Percentiles rank a stretch among this genome's conserved stretches.
Conservation (phyloP, 441 rosid genomes). For the Daphne laureola region DNA sequence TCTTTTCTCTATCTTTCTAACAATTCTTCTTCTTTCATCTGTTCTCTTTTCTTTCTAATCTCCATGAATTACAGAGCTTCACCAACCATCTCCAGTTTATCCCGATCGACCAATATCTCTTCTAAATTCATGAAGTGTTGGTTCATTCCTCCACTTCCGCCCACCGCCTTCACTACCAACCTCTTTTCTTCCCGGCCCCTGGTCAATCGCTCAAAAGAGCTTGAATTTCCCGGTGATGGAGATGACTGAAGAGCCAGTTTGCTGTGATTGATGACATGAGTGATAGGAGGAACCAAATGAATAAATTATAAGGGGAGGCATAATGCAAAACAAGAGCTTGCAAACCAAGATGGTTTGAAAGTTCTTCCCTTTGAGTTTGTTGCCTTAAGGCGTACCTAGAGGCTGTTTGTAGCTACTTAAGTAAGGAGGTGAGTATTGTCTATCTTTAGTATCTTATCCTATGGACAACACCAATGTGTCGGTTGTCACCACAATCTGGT, state of each 20-base stretch:
- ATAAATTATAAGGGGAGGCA: slow-evolving; percentile 31
- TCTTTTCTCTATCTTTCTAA: too few species aligned
- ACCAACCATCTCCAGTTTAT: slow-evolving; percentile 29
- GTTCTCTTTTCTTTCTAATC: too few species aligned
- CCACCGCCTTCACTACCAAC: slow-evolving; percentile 26
- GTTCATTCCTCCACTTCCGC: slow-evolving; percentile 28
- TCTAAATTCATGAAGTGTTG: slow-evolving; percentile 33
- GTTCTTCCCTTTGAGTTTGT: slow-evolving; percentile 77
- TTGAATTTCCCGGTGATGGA: slow-evolving; percentile 17
- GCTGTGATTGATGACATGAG: too few species aligned
- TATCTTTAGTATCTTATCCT: neutral
- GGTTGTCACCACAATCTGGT: slow-evolving; percentile 1
- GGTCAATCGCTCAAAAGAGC: slow-evolving; percentile 14
- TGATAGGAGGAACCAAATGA: too few species aligned
- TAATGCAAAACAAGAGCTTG: slow-evolving; percentile 46
- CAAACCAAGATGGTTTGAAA: slow-evolving; percentile 53
- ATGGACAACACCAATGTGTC: too few species aligned
- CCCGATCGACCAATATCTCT: slow-evolving; percentile 39
- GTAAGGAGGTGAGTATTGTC: slow-evolving; percentile 42
- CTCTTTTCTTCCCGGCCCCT: slow-evolving; percentile 34
- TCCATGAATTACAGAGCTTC: too few species aligned
- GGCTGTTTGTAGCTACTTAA: slow-evolving; percentile 71
- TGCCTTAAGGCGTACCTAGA: slow-evolving; percentile 80
- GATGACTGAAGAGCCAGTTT: slow-evolving; percentile 22
- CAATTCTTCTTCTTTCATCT: too few species aligned